Evolutionary conservation across 352 stramenopile genomes (phyloP), one percentile per base, ranked within the genome.

Genomic region (Aphanomyces cochlioides): DNA sequence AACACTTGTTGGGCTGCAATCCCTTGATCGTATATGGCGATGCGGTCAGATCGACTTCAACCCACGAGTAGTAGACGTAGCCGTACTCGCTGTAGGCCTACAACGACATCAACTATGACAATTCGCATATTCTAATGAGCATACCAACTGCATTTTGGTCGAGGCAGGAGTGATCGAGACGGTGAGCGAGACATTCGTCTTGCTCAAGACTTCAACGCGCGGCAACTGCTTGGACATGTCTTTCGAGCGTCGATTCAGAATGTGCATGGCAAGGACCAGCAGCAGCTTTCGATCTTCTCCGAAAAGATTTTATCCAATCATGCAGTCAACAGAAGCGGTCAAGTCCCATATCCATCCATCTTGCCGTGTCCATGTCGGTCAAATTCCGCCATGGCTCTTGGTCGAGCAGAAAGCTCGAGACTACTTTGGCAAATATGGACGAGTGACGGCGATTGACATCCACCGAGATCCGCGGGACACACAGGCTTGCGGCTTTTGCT

Each of bases 51-150:
- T 85, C 83, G 56, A 86, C 92, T 48, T 95, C 83, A 63, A 69
- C 77, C 87, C 87, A 95, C 66, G 84, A 93, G 79, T 95, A 95
- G 71, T 93, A 95, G 34, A 95, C 85, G 67, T 93, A 95, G 40
- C 87, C 85, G 61, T 93, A 83, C 70, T 93, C 87, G 47, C 85
- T 93, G 73, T 90, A 77, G 45, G 83, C 84, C 83, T 91, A 68
- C 28, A 28, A 28, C 28, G 28, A 28, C 28, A 28, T 28, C 28
- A 28, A 28, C 28, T 0, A 2, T 28, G 28, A 28, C 1, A 28
- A 28, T 28, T 28, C 28, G 1, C 28, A 28, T 28, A 28, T 28
- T 2, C 28, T 28, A 28, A 28, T 28, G 28, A 0, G 54, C 77
- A 28, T 69, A 69, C 63, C 63, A 69, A 28, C 50, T 69, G 63